Percentiles rank a stretch among this genome's conserved stretches.
Conservation (phyloP, 805 yeast species). For the Hyphopichia homilentoma region DNA sequence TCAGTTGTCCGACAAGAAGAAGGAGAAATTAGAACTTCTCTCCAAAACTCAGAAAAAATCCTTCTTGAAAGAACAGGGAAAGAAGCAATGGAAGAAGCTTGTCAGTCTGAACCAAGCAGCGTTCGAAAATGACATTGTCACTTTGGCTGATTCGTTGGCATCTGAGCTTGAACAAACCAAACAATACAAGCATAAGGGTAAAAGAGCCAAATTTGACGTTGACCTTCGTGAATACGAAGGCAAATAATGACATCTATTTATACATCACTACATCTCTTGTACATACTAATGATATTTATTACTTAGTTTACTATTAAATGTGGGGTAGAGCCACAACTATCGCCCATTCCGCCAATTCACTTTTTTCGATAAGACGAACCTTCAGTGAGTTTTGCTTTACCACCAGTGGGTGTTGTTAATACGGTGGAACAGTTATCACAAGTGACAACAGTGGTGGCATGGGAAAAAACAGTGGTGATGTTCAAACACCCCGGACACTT, state of each 20-base stretch:
- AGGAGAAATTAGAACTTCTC: conserved; percentile 31
- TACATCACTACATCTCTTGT: too few relatives aligned
- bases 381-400: conserved; percentile 99
- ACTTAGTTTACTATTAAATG: too few relatives aligned
- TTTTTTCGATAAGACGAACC: conserved; percentile 99
- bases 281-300: too few relatives aligned
- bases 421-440: conserved; percentile 99
- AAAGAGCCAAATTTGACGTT: conserved; percentile 16
- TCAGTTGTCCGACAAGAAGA: conserved; percentile 23
- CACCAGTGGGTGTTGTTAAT: conserved; percentile 99
- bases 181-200: conserved; percentile 30
- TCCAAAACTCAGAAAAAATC: conserved; percentile 36
- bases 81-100: conserved; percentile 30
- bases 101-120: conserved; percentile 20
- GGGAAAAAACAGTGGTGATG: conserved; percentile 99
- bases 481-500: conserved; percentile 99
- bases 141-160: conserved; percentile 25
- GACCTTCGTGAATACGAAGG: conserved; percentile 16
- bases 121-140: conserved; percentile 24
- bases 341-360: conserved; percentile 42
- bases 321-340: too few relatives aligned
- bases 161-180: conserved; percentile 27
- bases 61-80: conserved; percentile 32
- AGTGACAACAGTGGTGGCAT: conserved; percentile 99
- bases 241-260: too few relatives aligned